These are phyloP conservation scores for Lipomyces lipofer DNA, from an alignment of 805 yeast genomes.

Conservation along the genomic window DNA sequence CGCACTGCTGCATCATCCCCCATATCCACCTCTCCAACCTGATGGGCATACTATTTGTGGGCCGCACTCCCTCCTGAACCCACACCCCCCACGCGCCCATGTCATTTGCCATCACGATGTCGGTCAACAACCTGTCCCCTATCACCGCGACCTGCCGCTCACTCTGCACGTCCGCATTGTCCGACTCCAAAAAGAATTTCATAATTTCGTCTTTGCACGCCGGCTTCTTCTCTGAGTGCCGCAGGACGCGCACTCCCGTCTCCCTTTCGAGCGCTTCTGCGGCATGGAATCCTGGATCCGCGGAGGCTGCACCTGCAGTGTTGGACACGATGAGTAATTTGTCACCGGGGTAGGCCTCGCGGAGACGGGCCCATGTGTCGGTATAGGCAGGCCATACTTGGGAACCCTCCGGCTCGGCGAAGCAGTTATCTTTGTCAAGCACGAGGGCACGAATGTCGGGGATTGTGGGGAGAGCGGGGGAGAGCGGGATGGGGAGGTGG, in stretches of 20 bases:
- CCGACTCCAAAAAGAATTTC: slow-evolving; percentile 49
- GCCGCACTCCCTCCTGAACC: slow-evolving; percentile 74
- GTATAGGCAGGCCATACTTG: slow-evolving; percentile 74
- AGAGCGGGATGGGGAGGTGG: slow-evolving; percentile 25
- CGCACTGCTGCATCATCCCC: not conserved
- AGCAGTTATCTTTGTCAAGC: slow-evolving; percentile 92
- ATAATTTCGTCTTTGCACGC: slow-evolving; percentile 58
- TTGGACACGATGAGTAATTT: slow-evolving; percentile 78
- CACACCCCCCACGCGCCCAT: slow-evolving; percentile 88
- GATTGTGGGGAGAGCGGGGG: slow-evolving; percentile 5
- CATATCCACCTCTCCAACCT: slow-evolving; percentile 45
- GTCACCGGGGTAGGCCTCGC: slow-evolving; percentile 58
- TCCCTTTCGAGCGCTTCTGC: slow-evolving; percentile 16
- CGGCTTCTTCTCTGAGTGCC: slow-evolving; percentile 40
- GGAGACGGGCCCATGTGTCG: slow-evolving; percentile 5
- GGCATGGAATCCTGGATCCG: slow-evolving; percentile 8
- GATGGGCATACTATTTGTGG: slow-evolving; percentile 53
- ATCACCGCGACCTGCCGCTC: slow-evolving; percentile 76
- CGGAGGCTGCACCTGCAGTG: slow-evolving; percentile 65
- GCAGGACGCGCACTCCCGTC: slow-evolving; percentile 39
- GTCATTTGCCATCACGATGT: slow-evolving; percentile 87
- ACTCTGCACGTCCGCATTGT: slow-evolving; percentile 47
- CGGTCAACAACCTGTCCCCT: slow-evolving; percentile 91
- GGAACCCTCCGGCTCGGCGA: slow-evolving; percentile 79
- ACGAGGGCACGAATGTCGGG: slow-evolving; percentile 40